Base-by-base conservation (phyloP, 2,329 filamentous ascomycete species). In the Pseudogymnoascus sp. region DNA sequence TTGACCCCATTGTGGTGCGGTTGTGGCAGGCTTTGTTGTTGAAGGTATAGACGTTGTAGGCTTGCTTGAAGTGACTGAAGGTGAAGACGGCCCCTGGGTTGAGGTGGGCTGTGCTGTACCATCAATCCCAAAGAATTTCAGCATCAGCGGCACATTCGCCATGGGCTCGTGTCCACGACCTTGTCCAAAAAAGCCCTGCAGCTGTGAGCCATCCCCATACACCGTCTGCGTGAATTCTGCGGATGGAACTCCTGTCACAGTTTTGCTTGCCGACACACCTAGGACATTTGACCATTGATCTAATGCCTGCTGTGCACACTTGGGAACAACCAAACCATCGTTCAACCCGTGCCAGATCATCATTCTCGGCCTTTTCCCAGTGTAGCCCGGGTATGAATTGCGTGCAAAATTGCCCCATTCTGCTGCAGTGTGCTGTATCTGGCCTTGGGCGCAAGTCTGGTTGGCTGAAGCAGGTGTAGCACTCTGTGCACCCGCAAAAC, bases 391-490 rank as follows among this genome's bases (percentile, higher is more conserved):
- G 60, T 71, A 71, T 31, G 76, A 74, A 61, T 71, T 70, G 25
- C 71, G 69, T 9, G 77, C 80, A 21, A 76, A 72, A 63, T 75
- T 72, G 9, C 78, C 77, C 80, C 80, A 83, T 61, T 78, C 73
- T 63, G 76, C 70, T 3, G 77, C 73, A 27, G 6, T 52, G 45
- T 52, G 45, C n/a, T 52, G 13, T 6, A 52, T 52, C 45, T 52
- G 45, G n/a, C 45, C 45, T 18, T 0, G 77, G 3, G 80, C 75
- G 70, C 82, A 84, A 0, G 76, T 75, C 58, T 71, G 76, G 74
- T 83, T 83, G 80, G 81, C 82, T 1, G 73, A 76, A 60, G 74
- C 71, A 0, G 76, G 76, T 59, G 72, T 74, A 25, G 75, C 75
- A 1, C 75, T 71, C n/a, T n/a, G n/a, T 2, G 45, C 15, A 67